Base-by-base conservation (phyloP, 1,139 yeast species). In the Suhomyces panamericanus region DNA sequence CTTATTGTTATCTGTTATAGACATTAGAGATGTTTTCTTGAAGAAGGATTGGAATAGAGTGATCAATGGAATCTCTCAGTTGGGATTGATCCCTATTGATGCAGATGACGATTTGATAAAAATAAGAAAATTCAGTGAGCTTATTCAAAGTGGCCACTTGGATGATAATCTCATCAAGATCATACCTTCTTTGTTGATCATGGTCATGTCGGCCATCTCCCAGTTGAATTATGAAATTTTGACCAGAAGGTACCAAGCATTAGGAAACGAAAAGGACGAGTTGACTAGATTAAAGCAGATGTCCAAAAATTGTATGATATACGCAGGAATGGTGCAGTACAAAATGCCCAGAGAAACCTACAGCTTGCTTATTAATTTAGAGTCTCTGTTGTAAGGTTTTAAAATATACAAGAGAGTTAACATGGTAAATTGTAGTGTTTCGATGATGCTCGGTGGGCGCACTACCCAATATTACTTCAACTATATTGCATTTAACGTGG, bases 261-360 rank as follows among this genome's bases (percentile, higher is more conserved):
- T 71, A 16, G 73, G 79, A 13, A 79, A 80, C 49, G 80, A 77
- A 43, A 78, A 76, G 51, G 81, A 80, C 48, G 77, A 80, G 39
- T 70, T 74, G 37, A 77, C 78, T 26, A 62, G 59, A 39, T 71
- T 89, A 62, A 82, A 80, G 55, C 74, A 70, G 39, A 77, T 87
- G 50, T 91, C 96, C 4, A 85, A 83, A 61, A 89, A 89, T 62
- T 86, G 96, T 64, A 89, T 91, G 89, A 81, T 91, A 3, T 95
- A 86, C 63, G 96, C 98, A 11, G 98, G 98, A 45, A 86, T 93
- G 85, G 87, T 93, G 33, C 96, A 90, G 66, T 91, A 88, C 66
- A 83, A 87, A 61, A 89, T 93, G 96, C 96, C 98, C 5, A 77
- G 95, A 50, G 97, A 91, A 58, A 84, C 90, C 0, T 90, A 88